These are phyloP conservation scores for Fusarium circinatum DNA, from an alignment of 2,329 filamentous ascomycete species.

Conservation along the genomic window DNA sequence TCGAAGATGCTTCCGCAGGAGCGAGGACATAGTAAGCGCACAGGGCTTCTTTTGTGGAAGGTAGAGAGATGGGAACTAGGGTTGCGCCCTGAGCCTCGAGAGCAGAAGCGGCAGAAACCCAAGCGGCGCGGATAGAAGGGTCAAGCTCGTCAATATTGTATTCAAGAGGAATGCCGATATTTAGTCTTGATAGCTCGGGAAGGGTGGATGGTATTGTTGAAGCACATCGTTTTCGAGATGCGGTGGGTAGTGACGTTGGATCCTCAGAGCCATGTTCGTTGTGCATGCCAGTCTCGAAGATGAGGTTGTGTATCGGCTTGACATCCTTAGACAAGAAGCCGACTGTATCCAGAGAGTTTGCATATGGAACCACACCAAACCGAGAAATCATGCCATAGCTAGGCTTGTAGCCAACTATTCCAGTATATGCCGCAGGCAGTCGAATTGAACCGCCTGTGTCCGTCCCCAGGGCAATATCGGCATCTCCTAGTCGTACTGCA, in stretches of 20 bases:
- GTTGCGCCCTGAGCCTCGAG: constrained; percentile 74
- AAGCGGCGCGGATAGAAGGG: constrained; percentile 73
- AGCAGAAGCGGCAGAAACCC: constrained; percentile 69
- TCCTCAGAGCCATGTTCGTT: constrained; percentile 72
- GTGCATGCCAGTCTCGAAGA: constrained; percentile 61
- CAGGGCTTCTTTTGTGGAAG: constrained; percentile 84
- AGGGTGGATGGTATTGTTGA: constrained; percentile 41
- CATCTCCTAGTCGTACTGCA: constrained; percentile 73
- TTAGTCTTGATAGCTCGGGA: constrained; percentile 49
- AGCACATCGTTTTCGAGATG: constrained; percentile 63
- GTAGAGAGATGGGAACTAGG: constrained; percentile 81
- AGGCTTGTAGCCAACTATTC: constrained; percentile 87
- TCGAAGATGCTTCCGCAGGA: constrained; percentile 93
- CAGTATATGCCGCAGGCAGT: constrained; percentile 87
- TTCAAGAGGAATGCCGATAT: constrained; percentile 72
- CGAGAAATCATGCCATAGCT: constrained; percentile 89
- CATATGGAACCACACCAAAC: constrained; percentile 89
- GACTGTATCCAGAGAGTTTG: constrained; percentile 92
- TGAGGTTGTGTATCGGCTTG: constrained; percentile 60
- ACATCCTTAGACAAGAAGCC: constrained; percentile 74
- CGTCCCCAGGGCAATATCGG: constrained; percentile 79
- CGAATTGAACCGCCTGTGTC: constrained; percentile 93
- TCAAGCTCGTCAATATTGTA: constrained; percentile 90
- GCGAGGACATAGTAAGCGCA: constrained; percentile 96
- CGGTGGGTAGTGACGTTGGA: constrained; percentile 74